phyloP scores from a whole-genome alignment of 1,139 yeast species.

The Blastobotrys elegans region DNA sequence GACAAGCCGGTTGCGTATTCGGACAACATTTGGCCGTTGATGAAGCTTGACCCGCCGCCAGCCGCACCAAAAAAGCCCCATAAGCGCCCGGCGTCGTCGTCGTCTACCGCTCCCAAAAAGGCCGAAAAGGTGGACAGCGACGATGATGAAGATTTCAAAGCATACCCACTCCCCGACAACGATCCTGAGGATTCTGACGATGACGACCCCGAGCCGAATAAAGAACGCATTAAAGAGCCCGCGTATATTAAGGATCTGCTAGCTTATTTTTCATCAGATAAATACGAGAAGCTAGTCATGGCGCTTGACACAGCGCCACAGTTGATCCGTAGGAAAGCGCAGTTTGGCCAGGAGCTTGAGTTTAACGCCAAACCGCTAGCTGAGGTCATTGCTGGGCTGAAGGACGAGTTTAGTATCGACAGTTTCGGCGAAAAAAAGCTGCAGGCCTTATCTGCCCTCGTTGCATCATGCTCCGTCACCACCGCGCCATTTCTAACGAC shows the following conservation, averaged over 20 bases:
- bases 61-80: constrained; percentile 12
- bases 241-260: constrained; percentile 60
- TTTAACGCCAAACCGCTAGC: constrained; percentile 47
- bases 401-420: constrained; percentile 45
- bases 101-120: not conserved
- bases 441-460: constrained; percentile 48
- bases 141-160: constrained; percentile 24
- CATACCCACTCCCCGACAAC: constrained; percentile 29
- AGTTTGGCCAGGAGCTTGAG: constrained; percentile 50
- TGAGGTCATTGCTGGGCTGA: constrained; percentile 43
- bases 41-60: not conserved
- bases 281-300: constrained; percentile 47
- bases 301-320: constrained; percentile 54
- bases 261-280: constrained; percentile 47
- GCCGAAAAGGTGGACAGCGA: constrained; percentile 2
- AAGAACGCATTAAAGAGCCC: constrained; percentile 34
- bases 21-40: constrained; percentile 15
- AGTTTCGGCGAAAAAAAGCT: constrained; percentile 50
- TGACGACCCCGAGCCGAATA: constrained; percentile 42
- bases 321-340: constrained; percentile 49
- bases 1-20: constrained; percentile 8
- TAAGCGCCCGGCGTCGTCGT: not conserved
- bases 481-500: constrained; percentile 39
- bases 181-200: constrained; percentile 35
- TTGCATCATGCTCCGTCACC: constrained; percentile 44